A percentile compares a stretch with the other conserved stretches of the same genome.
phyloP scores from a whole-genome alignment of 148 eudicot genomes.

The Spergularia bocconei region DNA sequence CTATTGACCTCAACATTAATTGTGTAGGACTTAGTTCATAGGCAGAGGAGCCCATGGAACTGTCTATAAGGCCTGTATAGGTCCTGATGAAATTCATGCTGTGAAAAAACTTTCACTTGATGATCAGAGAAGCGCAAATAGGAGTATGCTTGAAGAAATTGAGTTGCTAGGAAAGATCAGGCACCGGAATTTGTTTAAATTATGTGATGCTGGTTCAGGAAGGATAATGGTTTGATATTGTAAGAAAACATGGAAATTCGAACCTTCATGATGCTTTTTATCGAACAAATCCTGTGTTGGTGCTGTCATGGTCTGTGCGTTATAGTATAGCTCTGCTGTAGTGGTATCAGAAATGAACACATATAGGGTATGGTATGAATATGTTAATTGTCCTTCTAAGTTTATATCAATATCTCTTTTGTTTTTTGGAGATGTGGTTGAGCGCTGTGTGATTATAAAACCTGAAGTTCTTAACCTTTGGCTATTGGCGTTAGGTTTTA shows the following conservation, averaged over 20 bases:
- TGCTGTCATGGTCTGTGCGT: slow-evolving; percentile 50
- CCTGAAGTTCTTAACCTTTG: too few species aligned
- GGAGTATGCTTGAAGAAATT: slow-evolving; percentile 67
- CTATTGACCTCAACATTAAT: too few species aligned
- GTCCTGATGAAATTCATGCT: slow-evolving; percentile 49
- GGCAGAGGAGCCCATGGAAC: slow-evolving; percentile 84
- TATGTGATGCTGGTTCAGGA: slow-evolving; percentile 57
- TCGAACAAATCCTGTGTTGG: slow-evolving; percentile 27
- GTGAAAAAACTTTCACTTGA: slow-evolving; percentile 54
- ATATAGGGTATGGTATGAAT: too few species aligned
- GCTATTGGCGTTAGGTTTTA: too few species aligned
- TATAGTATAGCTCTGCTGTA: slow-evolving; percentile 49
- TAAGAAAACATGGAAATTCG: slow-evolving; percentile 65
- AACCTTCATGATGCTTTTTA: slow-evolving; percentile 66
- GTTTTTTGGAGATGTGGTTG: too few species aligned
- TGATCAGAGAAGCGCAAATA: slow-evolving; percentile 38
- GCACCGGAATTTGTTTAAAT: slow-evolving; percentile 60
- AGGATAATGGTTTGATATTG: slow-evolving; percentile 58
- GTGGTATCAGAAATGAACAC: too few species aligned
- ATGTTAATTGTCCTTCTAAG: too few species aligned
- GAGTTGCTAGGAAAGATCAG: slow-evolving; percentile 62
- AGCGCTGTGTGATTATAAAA: too few species aligned
- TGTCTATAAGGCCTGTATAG: slow-evolving; percentile 58
- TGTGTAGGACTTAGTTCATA: slow-evolving; percentile 20
- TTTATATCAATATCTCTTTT: too few species aligned